A percentile compares a stretch with the other conserved stretches of the same genome.
Evolutionary conservation across 31 red algal genomes (phyloP).

Genomic region (Bonnemaisonia californica): DNA sequence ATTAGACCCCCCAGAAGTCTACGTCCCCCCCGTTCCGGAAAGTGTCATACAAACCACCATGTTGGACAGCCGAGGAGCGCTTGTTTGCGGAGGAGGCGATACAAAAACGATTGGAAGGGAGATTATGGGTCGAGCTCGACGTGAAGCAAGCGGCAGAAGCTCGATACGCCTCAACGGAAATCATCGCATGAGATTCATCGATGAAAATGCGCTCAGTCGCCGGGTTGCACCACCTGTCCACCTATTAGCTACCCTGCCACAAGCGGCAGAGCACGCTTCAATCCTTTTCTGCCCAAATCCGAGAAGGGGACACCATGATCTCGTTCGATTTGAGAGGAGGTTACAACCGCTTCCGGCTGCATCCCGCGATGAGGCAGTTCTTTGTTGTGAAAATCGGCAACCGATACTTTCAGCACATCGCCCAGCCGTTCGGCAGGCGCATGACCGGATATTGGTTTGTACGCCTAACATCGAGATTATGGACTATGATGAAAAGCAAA

Average conservation of each 20-base stretch:
- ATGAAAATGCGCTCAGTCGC: neutral
- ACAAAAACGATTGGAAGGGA: neutral
- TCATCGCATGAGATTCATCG: neutral
- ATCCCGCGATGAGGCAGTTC: neutral
- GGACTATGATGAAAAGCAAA: neutral
- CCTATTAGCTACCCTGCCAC: neutral
- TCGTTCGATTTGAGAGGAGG: neutral
- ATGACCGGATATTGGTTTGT: neutral
- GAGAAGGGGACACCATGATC: neutral
- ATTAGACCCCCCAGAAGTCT: neutral
- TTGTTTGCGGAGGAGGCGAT: neutral
- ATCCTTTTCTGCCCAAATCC: neutral
- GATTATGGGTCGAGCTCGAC: neutral
- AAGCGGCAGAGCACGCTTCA: neutral
- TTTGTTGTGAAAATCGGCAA: neutral
- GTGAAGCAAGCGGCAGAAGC: neutral
- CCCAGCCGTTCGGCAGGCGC: neutral
- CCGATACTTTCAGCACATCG: constrained; percentile 2
- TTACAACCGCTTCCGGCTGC: neutral
- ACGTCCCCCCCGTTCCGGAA: neutral
- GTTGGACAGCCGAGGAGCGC: neutral
- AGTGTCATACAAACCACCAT: neutral
- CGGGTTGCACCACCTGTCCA: neutral
- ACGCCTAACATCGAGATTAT: neutral
- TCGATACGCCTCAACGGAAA: neutral